Evolutionary conservation across 139 green algal species (phyloP).

Genomic region (Volvox reticuliferus): DNA sequence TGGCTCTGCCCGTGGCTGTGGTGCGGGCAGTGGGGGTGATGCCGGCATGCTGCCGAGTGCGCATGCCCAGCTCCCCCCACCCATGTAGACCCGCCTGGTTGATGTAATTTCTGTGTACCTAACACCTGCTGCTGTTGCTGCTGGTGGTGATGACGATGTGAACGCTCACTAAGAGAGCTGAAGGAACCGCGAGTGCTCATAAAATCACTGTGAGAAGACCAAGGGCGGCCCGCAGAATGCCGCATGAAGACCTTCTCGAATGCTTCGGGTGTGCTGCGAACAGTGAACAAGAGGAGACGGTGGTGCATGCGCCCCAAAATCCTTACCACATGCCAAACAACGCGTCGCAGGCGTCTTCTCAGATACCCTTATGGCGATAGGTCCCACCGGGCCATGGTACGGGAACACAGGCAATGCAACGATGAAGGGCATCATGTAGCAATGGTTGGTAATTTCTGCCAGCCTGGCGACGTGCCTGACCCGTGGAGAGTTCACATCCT

Average conservation of each 20-base stretch:
- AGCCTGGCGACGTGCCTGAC: no score
- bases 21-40: conserved; percentile 37
- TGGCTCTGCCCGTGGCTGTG: conserved; percentile 29
- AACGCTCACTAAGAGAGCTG: conserved; percentile 60
- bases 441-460: no score
- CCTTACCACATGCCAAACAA: no score
- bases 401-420: no score
- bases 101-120: conserved; percentile 48
- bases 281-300: background rate
- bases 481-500: no score
- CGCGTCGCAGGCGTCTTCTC: no score
- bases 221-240: conserved; percentile 8
- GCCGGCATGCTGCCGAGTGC: conserved; percentile 23
- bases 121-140: conserved; percentile 32
- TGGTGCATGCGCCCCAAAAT: no score
- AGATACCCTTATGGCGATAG: no score
- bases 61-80: conserved; percentile 1
- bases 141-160: conserved; percentile 36
- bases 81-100: background rate
- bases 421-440: no score
- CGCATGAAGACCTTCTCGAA: conserved; percentile 60
- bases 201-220: conserved; percentile 68
- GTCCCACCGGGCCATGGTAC: no score
- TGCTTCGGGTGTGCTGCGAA: conserved; percentile 37
- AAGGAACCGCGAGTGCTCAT: conserved; percentile 70